Evolutionary conservation across 225 moss, liverwort and hornwort species (phyloP), one percentile per base, ranked within the genome.

Genomic region (Ulota crispa): DNA sequence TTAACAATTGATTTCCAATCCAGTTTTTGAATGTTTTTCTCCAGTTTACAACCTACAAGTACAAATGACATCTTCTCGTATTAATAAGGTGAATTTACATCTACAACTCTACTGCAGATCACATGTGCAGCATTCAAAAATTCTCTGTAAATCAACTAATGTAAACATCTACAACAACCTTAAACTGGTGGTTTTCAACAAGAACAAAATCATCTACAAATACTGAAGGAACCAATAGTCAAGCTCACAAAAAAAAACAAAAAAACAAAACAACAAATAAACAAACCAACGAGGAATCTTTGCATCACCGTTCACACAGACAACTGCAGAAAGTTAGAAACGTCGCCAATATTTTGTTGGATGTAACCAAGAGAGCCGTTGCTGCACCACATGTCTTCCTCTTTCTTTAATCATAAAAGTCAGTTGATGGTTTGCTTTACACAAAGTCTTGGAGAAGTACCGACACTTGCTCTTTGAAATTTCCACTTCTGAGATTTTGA

Each of bases 51-150:
- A 41, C 41, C 9, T 41, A 41, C 41, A 41, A 41, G 8, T 10
- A 80, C 76, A 80, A 56, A 64, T 72, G 20, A 78, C 32, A 26
- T 64, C 72, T 37, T 68, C 82, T 82, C 55, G 62, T 43, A 68
- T 28, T 24, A 15, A 47, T n/a, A 59, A 42, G 67, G 15, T 60
- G 50, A 24, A 66, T 59, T 21, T 53, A 52, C 53, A 68, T 26
- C 42, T 68, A 41, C 61, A 76, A 52, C 65, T 64, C 37, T n/a
- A n/a, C n/a, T n/a, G n/a, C n/a, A n/a, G n/a, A n/a, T n/a, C n/a
- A 31, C 53, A 56, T 11, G 61, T 42, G 66, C 60, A 60, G 67
- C 76, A 63, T 43, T 45, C 47, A 8, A 77, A 83, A 80, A 83
- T 67, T 66, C 43, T 68, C 61, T 61, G 53, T 67, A 67, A 50